Evolutionary conservation across 2,329 filamentous ascomycete species (phyloP), one percentile per base, ranked within the genome.

Genomic region (Nothopassalora personata): DNA sequence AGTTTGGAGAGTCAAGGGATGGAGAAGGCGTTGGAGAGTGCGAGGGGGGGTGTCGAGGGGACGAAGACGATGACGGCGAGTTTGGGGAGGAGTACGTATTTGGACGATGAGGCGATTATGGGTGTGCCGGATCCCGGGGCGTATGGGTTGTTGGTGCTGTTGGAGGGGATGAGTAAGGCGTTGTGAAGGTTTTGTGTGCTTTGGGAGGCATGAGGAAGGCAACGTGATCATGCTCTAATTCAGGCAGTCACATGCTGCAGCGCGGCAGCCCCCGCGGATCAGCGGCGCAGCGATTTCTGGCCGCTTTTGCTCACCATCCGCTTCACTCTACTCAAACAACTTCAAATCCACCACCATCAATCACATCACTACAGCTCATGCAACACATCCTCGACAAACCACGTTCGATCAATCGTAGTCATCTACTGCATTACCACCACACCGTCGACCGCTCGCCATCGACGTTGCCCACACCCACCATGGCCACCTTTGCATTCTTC

Each of bases 101-200:
- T 74, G 47, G 70, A 73, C 61, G 71, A 72, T 61, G 71, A 67
- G 43, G 68, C 70, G n/a, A 72, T 70, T 48, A 66, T 62, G 49
- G 71, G 72, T 15, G 71, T 73, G 53, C 72, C 71, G 5, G 72
- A 74, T 66, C 72, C 72, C 9, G 72, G 72, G 10, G 72, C 72
- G 30, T 72, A 71, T 64, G 73, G 73, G 28, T 63, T 75, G 65
- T 63, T 70, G 60, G 66, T 73, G 15, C 56, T 74, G 62, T 58
- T 74, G 60, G 63, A 71, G 57, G 71, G 71, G 8, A 68, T 74
- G 69, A 57, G 59, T 53, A 53, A 43, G 46, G 51, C 11, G 36
- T 19, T 18, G 9, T 39, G 47, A 58, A 3, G 23, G 1, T 23
- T 23, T 3, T 23, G 23, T 23, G 23, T 23, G 23, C 23, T 23